Conservation (phyloP, 2,329 filamentous ascomycete genomes). For the Neofusicoccum ribis region DNA sequence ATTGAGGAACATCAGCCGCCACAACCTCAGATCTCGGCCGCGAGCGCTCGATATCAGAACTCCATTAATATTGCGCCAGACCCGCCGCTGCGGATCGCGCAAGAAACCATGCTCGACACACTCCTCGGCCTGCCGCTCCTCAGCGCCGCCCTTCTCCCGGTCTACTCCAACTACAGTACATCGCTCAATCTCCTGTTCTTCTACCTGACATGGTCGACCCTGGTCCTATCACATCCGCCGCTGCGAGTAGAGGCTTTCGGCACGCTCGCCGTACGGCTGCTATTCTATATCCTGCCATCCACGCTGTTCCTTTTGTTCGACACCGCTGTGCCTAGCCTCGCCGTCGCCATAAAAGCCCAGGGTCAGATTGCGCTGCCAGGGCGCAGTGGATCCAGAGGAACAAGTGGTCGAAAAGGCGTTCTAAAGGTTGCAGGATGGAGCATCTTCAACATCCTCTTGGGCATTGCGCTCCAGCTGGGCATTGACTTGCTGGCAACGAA, state of each 20-base stretch:
- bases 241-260: slow-evolving; percentile 74
- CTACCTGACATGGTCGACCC: slow-evolving; percentile 84
- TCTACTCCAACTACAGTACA: slow-evolving; percentile 65
- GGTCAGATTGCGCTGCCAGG: slow-evolving; percentile 54
- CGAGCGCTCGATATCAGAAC: not conserved
- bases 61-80: not conserved
- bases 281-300: slow-evolving; percentile 74
- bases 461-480: slow-evolving; percentile 54
- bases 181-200: slow-evolving; percentile 86
- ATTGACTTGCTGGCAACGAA: slow-evolving; percentile 58
- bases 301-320: slow-evolving; percentile 74
- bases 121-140: slow-evolving; percentile 42
- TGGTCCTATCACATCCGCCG: slow-evolving; percentile 75
- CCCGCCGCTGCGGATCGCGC: not conserved
- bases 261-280: slow-evolving; percentile 63
- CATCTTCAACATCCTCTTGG: slow-evolving; percentile 56
- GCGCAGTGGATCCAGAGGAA: slow-evolving; percentile 39
- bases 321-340: slow-evolving; percentile 65
- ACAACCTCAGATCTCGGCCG: not conserved
- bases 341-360: slow-evolving; percentile 68
- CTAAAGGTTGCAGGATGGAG: slow-evolving; percentile 47
- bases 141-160: slow-evolving; percentile 70
- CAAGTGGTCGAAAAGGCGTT: slow-evolving; percentile 41
- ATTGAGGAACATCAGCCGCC: not conserved
- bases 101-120: slow-evolving; percentile 17